Evolutionary conservation across 2,329 filamentous ascomycete species (phyloP), one percentile per base, ranked within the genome.

Genomic region (Aspergillus sp.): DNA sequence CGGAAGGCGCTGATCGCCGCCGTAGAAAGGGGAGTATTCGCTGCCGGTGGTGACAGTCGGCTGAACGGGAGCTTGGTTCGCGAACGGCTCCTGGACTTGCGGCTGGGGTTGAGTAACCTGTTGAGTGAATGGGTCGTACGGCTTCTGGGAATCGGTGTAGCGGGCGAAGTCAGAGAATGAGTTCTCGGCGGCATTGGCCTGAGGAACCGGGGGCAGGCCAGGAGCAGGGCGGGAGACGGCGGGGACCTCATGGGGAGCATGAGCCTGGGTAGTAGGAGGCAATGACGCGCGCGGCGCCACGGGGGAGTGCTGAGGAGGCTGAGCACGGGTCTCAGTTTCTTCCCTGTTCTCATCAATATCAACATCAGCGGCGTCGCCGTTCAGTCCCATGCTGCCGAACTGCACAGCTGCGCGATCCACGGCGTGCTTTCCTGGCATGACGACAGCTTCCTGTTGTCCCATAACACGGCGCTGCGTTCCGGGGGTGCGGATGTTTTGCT

Each of bases 341-440:
- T 99, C 95, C 62, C 93, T 87, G 70, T 97, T 92, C 63, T 93
- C 92, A 70, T 98, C 95, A 62, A 96, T 90, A 69, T 97, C 93
- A 27, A 80, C 73, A 54, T 58, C 66, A 12, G 66, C 61, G 47
- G 77, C 71, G 60, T 85, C 84, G 53, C 88, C 92, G 71, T 90
- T 93, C 69, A 99, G 77, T 70, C 89, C 96, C 82, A 99, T 91
- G 74, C 93, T 96, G 62, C 95, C 95, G 73, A 99, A 99, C 73
- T 98, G 93, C 49, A 99, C 92, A 50, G 93, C 90, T 64, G 93
- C 86, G 68, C 92, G 88, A 73, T 98, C 93, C 27, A 99, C 90
- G 53, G 95, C 93, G 66, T 95, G 92, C 79, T 97, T 96, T 59
- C 91, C 92, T 46, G 95, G 95, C 93, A 99, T 97, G 64, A 96